Base-by-base conservation (phyloP, 495 filamentous ascomycete species). In the Lophium mytilinum region DNA sequence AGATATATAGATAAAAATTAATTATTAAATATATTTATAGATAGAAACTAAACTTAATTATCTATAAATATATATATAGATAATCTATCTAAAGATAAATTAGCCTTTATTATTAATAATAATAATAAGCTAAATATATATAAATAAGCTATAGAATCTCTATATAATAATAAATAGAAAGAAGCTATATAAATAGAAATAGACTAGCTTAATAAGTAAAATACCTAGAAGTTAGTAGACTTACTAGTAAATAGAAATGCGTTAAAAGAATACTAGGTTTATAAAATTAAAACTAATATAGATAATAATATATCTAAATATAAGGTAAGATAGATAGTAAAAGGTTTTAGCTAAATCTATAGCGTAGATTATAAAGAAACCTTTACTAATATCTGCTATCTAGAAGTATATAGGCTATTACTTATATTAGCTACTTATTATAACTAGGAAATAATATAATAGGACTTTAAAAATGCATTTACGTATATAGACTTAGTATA, bases 361-460 rank as follows among this genome's bases (percentile, higher is more conserved):
- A 64, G 66, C 17, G 24, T 65, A n/a, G 63, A 69, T 36, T 69
- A 57, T 46, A 49, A 57, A 15, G 60, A 69, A n/a, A 67, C 61
- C 1, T 70, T 69, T 50, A 53, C 56, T 1, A 53, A 64, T 11
- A 58, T 61, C 24, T 57, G 47, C 17, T 36, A 36, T 21, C 52
- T 43, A 9, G 42, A 42, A 33, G 41, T 57, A 43, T 30, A 61
- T 30, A 33, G 46, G 15, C 19, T 65, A 0, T 19, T 66, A 12
- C 48, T 66, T 9, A 52, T 40, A 15, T 14, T 61, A 14, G 40
- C 40, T 9, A 64, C 64, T 0, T 54, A 53, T 18, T 50, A 57
- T 2, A 61, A 70, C 37, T 53, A 55, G 1, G 62, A 71, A 52
- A 66, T 71, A 45, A 58, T 72, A 45, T 61, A 73, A 61, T 67